These are phyloP conservation scores for Fusarium brevicatenulatum DNA, from an alignment of 2,329 filamentous ascomycete genomes.

Conservation along the genomic window DNA sequence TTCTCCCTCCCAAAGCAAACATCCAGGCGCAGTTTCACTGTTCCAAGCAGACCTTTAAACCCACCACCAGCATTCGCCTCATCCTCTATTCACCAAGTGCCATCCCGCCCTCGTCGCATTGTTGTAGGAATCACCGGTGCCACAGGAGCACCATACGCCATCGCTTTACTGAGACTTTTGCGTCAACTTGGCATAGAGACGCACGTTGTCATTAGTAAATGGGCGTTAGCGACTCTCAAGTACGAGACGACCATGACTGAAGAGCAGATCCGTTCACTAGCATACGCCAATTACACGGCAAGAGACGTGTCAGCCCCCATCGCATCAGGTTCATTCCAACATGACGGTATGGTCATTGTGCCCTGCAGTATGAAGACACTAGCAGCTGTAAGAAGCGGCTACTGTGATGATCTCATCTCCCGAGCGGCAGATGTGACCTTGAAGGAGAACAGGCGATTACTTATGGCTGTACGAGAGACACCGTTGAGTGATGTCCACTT, in stretches of 20 bases:
- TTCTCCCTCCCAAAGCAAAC: neutral
- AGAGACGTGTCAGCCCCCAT: slow-evolving; percentile 54
- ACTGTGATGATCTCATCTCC: neutral
- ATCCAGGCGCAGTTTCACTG: neutral
- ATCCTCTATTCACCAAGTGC: neutral
- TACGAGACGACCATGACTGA: slow-evolving; percentile 56
- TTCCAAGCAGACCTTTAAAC: neutral
- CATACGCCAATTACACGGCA: slow-evolving; percentile 51
- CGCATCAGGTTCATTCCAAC: neutral
- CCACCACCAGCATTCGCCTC: neutral
- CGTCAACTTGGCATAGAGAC: slow-evolving; percentile 57
- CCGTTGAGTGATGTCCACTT: neutral
- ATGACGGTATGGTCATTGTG: neutral
- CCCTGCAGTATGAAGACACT: slow-evolving; percentile 4
- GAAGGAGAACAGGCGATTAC: neutral
- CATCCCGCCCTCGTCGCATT: slow-evolving; percentile 43
- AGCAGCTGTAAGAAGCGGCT: neutral
- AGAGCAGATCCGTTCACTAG: slow-evolving; percentile 50
- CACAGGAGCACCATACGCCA: slow-evolving; percentile 57
- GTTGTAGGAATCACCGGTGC: slow-evolving; percentile 62
- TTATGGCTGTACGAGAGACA: neutral
- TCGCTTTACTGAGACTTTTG: slow-evolving; percentile 54
- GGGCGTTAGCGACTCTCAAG: slow-evolving; percentile 59
- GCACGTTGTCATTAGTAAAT: slow-evolving; percentile 59
- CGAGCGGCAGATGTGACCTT: neutral